Evolutionary conservation across 2,329 filamentous ascomycete species (phyloP).

Genomic region (Thielaviopsis musarum): DNA sequence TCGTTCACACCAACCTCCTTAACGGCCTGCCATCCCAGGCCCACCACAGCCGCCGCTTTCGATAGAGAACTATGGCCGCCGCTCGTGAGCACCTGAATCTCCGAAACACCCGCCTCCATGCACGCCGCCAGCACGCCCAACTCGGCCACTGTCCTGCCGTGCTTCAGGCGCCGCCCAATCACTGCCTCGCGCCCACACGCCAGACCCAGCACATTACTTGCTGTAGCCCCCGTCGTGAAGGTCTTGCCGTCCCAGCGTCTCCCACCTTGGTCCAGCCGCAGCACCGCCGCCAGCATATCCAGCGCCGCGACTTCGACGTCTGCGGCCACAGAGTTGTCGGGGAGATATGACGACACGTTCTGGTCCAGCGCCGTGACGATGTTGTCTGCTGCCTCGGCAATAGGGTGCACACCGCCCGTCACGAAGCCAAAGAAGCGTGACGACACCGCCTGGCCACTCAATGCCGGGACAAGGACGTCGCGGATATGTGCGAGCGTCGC

Average conservation of each 20-base stretch:
- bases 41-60: conserved; percentile 71
- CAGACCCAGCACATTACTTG: conserved; percentile 66
- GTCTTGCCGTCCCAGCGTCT: conserved; percentile 40
- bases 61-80: conserved; percentile 67
- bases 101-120: conserved; percentile 40
- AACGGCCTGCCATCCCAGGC: conserved; percentile 55
- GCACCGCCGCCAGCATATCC: conserved; percentile 48
- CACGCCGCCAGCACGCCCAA: conserved; percentile 54
- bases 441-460: conserved; percentile 49
- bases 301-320: conserved; percentile 60
- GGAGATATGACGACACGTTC: conserved; percentile 69
- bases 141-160: conserved; percentile 40
- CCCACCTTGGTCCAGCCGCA: conserved; percentile 38
- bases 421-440: conserved; percentile 78
- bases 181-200: conserved; percentile 48
- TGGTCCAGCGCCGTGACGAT: conserved; percentile 70
- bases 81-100: conserved; percentile 64
- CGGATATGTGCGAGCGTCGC: conserved; percentile 24
- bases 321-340: conserved; percentile 57
- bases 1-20: conserved; percentile 35
- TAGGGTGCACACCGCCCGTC: conserved; percentile 63
- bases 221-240: conserved; percentile 48
- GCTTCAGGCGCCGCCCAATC: conserved; percentile 24
- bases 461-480: conserved; percentile 33
- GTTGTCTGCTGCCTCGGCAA: conserved; percentile 68